These are phyloP conservation scores for Thyridium curvatum DNA, from an alignment of 2,329 filamentous ascomycete genomes.

Conservation along the genomic window DNA sequence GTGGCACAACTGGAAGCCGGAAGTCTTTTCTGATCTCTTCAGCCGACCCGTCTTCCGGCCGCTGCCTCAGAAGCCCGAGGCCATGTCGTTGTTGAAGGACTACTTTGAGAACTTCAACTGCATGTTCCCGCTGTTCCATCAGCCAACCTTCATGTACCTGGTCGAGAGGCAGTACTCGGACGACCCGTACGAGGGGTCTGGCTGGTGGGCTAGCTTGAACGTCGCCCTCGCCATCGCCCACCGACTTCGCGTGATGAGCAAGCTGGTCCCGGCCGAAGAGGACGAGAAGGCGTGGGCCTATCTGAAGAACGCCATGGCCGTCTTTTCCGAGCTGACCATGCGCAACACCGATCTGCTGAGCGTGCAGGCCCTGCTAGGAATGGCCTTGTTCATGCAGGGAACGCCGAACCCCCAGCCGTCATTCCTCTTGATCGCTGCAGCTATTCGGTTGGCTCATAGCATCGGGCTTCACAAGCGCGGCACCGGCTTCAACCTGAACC, in stretches of 20 bases:
- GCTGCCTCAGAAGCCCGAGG: slow-evolving; percentile 80
- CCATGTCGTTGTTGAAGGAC: slow-evolving; percentile 80
- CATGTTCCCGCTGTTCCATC: slow-evolving; percentile 96
- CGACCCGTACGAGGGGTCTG: slow-evolving; percentile 89
- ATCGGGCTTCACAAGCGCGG: slow-evolving; percentile 94
- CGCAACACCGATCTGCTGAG: slow-evolving; percentile 92
- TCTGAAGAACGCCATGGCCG: slow-evolving; percentile 92
- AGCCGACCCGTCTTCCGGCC: slow-evolving; percentile 76
- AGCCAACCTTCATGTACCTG: slow-evolving; percentile 96
- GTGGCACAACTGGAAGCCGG: slow-evolving; percentile 97
- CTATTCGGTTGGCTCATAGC: slow-evolving; percentile 84
- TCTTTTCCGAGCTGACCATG: slow-evolving; percentile 89
- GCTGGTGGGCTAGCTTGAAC: slow-evolving; percentile 98
- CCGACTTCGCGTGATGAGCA: slow-evolving; percentile 89
- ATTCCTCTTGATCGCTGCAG: slow-evolving; percentile 84
- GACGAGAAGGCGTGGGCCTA: slow-evolving; percentile 94
- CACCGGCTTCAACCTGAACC: slow-evolving; percentile 87
- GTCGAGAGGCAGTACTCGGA: slow-evolving; percentile 90
- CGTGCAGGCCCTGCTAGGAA: slow-evolving; percentile 87
- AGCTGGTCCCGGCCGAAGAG: slow-evolving; percentile 82
- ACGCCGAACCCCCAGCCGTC: slow-evolving; percentile 95
- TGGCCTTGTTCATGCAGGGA: slow-evolving; percentile 91
- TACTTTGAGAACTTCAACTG: slow-evolving; percentile 99
- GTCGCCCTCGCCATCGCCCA: slow-evolving; percentile 90
- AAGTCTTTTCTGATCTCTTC: slow-evolving; percentile 92